A percentile compares a stretch with the other conserved stretches of the same genome.
Conservation (phyloP, 1,284 basidiomycete genomes). For the Puccinia hordei region DNA sequence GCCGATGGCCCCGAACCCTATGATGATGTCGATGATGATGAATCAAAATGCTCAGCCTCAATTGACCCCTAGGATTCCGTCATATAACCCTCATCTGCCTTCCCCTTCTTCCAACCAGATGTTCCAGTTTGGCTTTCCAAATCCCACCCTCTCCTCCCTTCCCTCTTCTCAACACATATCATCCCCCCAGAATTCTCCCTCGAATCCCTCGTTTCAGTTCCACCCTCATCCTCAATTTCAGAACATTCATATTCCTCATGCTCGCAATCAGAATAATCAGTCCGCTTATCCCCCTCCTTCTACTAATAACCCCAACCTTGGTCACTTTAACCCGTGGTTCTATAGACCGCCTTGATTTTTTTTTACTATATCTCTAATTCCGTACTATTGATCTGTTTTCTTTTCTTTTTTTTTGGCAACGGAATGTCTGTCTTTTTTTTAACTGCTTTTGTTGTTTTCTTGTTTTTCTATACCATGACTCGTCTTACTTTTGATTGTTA, state of each 20-base stretch:
- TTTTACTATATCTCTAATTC: neutral
- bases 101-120: neutral
- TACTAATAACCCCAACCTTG: neutral
- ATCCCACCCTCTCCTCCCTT: neutral
- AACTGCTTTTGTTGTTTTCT: too few relatives aligned
- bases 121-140: neutral
- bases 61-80: neutral
- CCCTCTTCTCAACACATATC: neutral
- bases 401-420: neutral
- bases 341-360: neutral
- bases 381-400: too few relatives aligned
- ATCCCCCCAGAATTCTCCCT: neutral
- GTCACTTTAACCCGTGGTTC: conserved; percentile 8
- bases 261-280: neutral
- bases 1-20: neutral
- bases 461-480: too few relatives aligned
- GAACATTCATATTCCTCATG: neutral
- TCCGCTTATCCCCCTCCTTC: neutral
- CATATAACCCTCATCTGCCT: conserved; percentile 25
- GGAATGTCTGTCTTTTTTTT: too few relatives aligned
- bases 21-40: conserved; percentile 32
- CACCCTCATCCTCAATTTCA: neutral
- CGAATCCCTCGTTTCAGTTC: neutral
- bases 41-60: neutral
- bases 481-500: too few relatives aligned